Evolutionary conservation across 2,329 filamentous ascomycete species (phyloP).

Genomic region (Teratosphaeria viscida): DNA sequence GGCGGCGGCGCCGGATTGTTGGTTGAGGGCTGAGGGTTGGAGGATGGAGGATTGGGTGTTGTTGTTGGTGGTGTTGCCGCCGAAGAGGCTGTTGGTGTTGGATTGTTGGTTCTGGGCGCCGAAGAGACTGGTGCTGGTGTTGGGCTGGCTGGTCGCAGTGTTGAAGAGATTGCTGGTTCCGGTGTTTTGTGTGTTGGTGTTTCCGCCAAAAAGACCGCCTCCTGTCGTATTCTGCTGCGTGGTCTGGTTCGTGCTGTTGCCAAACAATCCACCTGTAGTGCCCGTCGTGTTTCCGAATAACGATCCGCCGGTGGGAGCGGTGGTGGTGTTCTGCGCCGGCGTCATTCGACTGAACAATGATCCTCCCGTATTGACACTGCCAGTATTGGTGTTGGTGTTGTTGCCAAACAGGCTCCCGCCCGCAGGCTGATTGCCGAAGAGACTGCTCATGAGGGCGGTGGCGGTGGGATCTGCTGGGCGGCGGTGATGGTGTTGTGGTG

Average conservation of each 20-base stretch:
- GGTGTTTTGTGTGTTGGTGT: conserved; percentile 6
- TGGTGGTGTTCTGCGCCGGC: conserved; percentile 8
- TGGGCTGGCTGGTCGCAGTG: conserved; percentile 2
- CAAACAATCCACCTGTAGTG: neutral
- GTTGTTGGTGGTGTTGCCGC: neutral
- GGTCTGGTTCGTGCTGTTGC: neutral
- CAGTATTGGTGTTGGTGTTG: conserved; percentile 1
- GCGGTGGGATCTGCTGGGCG: neutral
- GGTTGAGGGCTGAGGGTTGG: conserved; percentile 1
- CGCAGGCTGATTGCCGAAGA: conserved; percentile 11
- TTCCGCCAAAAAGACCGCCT: conserved; percentile 4
- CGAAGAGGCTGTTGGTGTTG: conserved; percentile 5
- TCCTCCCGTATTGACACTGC: conserved; percentile 5
- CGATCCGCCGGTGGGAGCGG: conserved; percentile 16
- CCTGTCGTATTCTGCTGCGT: neutral
- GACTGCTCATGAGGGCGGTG: conserved; percentile 10
- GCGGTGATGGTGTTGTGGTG: conserved; percentile 3
- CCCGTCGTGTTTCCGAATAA: conserved; percentile 26
- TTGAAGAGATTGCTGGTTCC: conserved; percentile 4
- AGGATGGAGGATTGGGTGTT: conserved; percentile 11
- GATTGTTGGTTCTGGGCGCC: conserved; percentile 2
- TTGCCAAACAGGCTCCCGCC: conserved; percentile 6
- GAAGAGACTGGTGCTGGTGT: conserved; percentile 9
- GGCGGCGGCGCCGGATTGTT: conserved; percentile 7
- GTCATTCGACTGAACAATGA: conserved; percentile 29